phyloP scores from a whole-genome alignment of 148 eudicot genomes.

The Dysphania ambrosioides region DNA sequence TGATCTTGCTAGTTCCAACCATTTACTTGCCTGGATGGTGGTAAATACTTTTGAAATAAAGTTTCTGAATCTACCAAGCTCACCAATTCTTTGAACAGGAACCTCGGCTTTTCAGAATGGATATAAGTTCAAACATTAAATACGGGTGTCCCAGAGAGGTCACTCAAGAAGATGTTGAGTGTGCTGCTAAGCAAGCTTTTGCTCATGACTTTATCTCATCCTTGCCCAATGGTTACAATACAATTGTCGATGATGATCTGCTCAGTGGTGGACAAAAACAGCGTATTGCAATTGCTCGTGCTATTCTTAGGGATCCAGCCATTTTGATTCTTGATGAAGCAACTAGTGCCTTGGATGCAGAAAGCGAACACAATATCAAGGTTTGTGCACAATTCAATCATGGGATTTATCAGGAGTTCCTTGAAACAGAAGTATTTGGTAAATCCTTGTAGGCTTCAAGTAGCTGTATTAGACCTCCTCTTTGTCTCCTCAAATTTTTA shows the following conservation, averaged over 20 bases:
- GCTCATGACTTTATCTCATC: conserved; percentile 87
- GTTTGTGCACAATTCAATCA: conserved; percentile 30
- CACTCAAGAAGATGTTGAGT: conserved; percentile 74
- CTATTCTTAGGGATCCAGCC: conserved; percentile 81
- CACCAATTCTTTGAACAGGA: conserved; percentile 48
- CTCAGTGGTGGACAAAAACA: conserved; percentile 99
- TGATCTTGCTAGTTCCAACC: neutral
- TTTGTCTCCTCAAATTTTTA: neutral
- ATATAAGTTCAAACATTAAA: conserved; percentile 78
- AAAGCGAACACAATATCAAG: conserved; percentile 96
- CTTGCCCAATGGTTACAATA: conserved; percentile 81
- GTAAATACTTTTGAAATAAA: conserved; percentile 1
- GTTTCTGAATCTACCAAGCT: conserved; percentile 3
- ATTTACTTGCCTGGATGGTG: conserved; percentile 5
- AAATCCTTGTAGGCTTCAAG: neutral
- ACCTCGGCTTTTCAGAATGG: conserved; percentile 87
- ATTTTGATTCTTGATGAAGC: conserved; percentile 98
- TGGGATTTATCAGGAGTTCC: neutral
- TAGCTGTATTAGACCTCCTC: neutral
- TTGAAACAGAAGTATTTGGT: neutral
- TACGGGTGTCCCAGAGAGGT: conserved; percentile 81
- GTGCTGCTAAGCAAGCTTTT: conserved; percentile 90
- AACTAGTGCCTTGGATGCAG: conserved; percentile 97
- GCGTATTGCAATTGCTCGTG: conserved; percentile 96
- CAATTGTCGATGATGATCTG: conserved; percentile 94